A percentile compares a stretch with the other conserved stretches of the same genome.
Evolutionary conservation across 2,329 filamentous ascomycete genomes (phyloP).

Genomic region (Alternaria gansuensis): DNA sequence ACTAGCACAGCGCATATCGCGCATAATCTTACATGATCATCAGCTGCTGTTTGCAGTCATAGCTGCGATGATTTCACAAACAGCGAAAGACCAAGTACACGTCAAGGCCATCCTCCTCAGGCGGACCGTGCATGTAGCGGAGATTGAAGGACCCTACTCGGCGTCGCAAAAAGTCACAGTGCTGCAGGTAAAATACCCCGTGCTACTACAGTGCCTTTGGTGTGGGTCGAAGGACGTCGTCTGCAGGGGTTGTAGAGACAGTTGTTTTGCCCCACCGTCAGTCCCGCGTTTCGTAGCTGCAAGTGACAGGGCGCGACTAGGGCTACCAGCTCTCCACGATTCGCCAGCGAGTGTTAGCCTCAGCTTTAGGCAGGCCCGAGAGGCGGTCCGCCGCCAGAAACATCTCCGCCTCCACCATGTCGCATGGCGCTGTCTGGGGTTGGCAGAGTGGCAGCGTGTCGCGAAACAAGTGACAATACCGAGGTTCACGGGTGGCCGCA

Average conservation of each 20-base stretch:
- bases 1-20: background rate
- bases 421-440: slow-evolving; percentile 3
- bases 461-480: slow-evolving; percentile 2
- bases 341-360: slow-evolving; percentile 5
- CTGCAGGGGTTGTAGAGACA: slow-evolving; percentile 9
- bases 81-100: background rate
- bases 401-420: slow-evolving; percentile 20
- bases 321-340: slow-evolving; percentile 8
- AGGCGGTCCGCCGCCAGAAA: slow-evolving; percentile 17
- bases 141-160: slow-evolving; percentile 7
- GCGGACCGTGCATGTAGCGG: background rate
- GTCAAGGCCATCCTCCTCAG: background rate
- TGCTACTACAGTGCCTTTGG: slow-evolving; percentile 1
- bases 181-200: background rate
- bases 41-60: background rate
- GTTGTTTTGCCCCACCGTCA: slow-evolving; percentile 16
- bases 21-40: background rate
- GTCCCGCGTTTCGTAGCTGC: slow-evolving; percentile 12
- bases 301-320: background rate
- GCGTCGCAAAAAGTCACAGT: background rate
- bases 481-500: slow-evolving; percentile 2
- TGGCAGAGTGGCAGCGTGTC: slow-evolving; percentile 13
- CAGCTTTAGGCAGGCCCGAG: slow-evolving; percentile 11
- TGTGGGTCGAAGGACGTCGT: background rate
- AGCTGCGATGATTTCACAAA: background rate